A percentile compares a stretch with the other conserved stretches of the same genome.
phyloP scores from a whole-genome alignment of 495 filamentous ascomycete genomes.

The Amniculicola lignicola region DNA sequence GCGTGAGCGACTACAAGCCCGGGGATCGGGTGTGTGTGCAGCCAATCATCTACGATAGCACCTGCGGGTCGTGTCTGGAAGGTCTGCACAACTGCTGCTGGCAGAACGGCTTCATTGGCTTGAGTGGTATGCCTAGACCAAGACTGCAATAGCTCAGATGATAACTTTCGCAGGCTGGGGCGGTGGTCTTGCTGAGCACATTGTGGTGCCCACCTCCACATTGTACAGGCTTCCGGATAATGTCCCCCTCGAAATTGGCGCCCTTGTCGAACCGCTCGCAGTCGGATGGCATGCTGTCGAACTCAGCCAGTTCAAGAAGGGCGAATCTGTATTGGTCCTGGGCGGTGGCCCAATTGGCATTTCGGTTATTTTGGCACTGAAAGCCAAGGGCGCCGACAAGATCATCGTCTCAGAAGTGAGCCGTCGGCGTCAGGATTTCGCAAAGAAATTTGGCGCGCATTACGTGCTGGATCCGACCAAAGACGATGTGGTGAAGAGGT shows the following conservation, averaged over 20 bases:
- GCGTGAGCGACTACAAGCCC: slow-evolving; percentile 49
- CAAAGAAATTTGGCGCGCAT: slow-evolving; percentile 53
- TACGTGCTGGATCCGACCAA: slow-evolving; percentile 55
- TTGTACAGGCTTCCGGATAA: slow-evolving; percentile 49
- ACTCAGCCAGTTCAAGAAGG: slow-evolving; percentile 49
- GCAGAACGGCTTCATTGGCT: slow-evolving; percentile 58
- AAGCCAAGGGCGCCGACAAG: slow-evolving; percentile 47
- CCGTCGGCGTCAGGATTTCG: slow-evolving; percentile 49
- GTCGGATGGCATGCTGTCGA: slow-evolving; percentile 68
- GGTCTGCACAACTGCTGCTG: slow-evolving; percentile 57
- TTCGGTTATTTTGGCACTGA: slow-evolving; percentile 57
- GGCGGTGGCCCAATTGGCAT: slow-evolving; percentile 64
- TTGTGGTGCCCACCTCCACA: slow-evolving; percentile 49
- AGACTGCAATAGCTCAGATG: background rate
- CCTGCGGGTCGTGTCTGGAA: slow-evolving; percentile 51
- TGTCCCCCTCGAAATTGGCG: slow-evolving; percentile 51
- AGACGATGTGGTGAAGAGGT: slow-evolving; percentile 49
- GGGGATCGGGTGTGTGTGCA: slow-evolving; percentile 58
- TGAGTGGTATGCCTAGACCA: slow-evolving; percentile 44
- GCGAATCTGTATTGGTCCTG: slow-evolving; percentile 53
- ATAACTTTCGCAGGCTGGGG: slow-evolving; percentile 48
- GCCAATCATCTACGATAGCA: slow-evolving; percentile 59
- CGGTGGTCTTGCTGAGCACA: slow-evolving; percentile 57
- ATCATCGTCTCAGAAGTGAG: slow-evolving; percentile 59
- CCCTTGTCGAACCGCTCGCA: slow-evolving; percentile 59